A percentile compares a stretch with the other conserved stretches of the same genome.
phyloP scores from a whole-genome alignment of 331 rosid genomes.

The Rhamnella rubrinervis region DNA sequence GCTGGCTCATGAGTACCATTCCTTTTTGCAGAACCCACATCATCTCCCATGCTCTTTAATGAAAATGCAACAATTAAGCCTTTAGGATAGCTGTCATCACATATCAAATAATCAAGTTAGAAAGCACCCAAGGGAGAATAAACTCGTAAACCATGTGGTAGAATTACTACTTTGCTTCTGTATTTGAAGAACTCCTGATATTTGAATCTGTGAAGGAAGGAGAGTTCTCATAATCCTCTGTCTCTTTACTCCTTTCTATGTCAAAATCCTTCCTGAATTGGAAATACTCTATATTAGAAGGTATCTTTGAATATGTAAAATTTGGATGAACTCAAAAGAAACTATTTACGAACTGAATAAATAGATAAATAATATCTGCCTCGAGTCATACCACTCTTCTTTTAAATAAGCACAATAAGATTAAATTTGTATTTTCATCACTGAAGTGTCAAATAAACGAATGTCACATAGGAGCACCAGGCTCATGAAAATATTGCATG shows the following conservation, averaged over 20 bases:
- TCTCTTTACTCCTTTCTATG: slow-evolving; percentile 60
- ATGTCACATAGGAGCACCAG: not conserved
- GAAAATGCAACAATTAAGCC: slow-evolving; percentile 80
- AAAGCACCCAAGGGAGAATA: not conserved
- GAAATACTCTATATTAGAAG: slow-evolving; percentile 20
- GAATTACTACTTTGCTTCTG: slow-evolving; percentile 43
- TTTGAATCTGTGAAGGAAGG: slow-evolving; percentile 31
- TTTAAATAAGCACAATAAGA: too few species aligned
- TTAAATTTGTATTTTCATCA: too few species aligned
- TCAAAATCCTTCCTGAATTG: slow-evolving; percentile 77
- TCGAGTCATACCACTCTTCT: not conserved
- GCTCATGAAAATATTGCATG: not conserved
- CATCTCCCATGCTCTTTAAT: slow-evolving; percentile 45
- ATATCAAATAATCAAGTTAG: slow-evolving; percentile 12
- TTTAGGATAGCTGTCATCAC: slow-evolving; percentile 72
- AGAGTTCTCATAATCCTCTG: slow-evolving; percentile 49
- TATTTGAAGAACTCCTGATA: slow-evolving; percentile 37
- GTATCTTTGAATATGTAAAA: not conserved
- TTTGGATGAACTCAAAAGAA: not conserved
- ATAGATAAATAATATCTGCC: not conserved
- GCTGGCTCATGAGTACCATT: slow-evolving; percentile 36
- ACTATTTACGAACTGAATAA: not conserved
- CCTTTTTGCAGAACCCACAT: slow-evolving; percentile 37
- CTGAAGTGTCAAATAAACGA: too few species aligned
- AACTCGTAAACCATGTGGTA: not conserved